Percentiles rank a stretch among this genome's conserved stretches.
Evolutionary conservation across 2,329 filamentous ascomycete species (phyloP).

Genomic region (Alternaria burnsii): DNA sequence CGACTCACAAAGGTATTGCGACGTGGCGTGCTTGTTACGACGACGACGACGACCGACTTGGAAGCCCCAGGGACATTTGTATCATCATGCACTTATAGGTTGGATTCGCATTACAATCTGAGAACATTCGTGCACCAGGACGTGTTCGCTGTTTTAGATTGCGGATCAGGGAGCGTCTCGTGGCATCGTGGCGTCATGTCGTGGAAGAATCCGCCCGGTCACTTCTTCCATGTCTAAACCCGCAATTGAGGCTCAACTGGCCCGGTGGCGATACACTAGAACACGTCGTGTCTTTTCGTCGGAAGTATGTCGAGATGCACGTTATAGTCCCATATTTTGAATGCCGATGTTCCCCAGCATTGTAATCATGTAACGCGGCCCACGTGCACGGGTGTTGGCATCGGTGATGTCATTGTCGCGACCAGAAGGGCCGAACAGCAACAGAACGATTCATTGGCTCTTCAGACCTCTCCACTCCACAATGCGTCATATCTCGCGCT

Average conservation of each 20-base stretch:
- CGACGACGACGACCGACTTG: too few relatives aligned
- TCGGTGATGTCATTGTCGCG: constrained; percentile 7
- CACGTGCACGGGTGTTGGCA: neutral
- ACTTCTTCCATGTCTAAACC: neutral
- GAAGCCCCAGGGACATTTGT: neutral
- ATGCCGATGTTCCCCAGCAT: constrained; percentile 10
- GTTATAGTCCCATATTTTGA: neutral
- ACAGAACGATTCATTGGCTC: neutral
- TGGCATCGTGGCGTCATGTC: neutral
- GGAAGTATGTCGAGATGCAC: neutral
- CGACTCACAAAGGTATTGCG: neutral
- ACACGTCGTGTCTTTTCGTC: neutral
- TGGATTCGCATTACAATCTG: neutral
- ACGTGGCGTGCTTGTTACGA: neutral
- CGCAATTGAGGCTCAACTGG: constrained; percentile 1
- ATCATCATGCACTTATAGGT: neutral
- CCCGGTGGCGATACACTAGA: neutral
- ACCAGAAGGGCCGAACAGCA: neutral
- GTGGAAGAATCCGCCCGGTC: neutral
- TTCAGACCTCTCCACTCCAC: neutral
- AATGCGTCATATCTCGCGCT: constrained; percentile 22
- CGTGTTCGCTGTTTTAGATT: neutral
- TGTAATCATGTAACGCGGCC: neutral
- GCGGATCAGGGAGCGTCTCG: neutral
- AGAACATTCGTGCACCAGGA: neutral